Conservation (phyloP, 1,284 basidiomycete species). For the Naganishia albida region DNA sequence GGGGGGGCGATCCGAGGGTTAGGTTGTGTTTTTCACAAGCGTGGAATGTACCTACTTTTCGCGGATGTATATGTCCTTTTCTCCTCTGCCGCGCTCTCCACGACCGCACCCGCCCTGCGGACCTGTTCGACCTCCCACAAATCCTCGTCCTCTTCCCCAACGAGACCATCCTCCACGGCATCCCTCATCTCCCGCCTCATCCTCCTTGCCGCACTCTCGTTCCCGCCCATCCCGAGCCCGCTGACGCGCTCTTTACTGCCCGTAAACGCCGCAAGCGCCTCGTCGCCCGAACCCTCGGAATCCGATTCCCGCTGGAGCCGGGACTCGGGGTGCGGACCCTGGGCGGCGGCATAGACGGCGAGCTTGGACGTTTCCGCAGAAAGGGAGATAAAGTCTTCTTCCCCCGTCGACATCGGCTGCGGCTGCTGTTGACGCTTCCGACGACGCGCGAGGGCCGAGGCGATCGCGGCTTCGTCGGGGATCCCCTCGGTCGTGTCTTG, state of each 20-base stretch:
- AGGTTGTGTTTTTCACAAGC: conserved; percentile 59
- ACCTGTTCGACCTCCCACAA: conserved; percentile 89
- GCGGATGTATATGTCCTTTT: conserved; percentile 71
- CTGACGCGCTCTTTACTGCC: conserved; percentile 8
- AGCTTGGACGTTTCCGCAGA: conserved; percentile 61
- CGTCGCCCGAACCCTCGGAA: conserved; percentile 87
- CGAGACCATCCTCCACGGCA: conserved; percentile 11
- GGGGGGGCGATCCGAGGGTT: conserved; percentile 47
- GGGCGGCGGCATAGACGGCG: conserved; percentile 44
- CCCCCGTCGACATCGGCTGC: conserved; percentile 54
- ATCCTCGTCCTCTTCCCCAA: conserved; percentile 69
- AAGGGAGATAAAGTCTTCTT: conserved; percentile 81
- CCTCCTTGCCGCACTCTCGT: conserved; percentile 8
- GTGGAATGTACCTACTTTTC: conserved; percentile 66
- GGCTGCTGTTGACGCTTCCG: conserved; percentile 61
- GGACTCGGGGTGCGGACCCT: conserved; percentile 84
- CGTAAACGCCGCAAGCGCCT: conserved; percentile 48
- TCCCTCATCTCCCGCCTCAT: conserved; percentile 30
- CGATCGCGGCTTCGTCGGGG: conserved; percentile 73
- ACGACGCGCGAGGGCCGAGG: conserved; percentile 67
- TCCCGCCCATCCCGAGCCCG: neutral
- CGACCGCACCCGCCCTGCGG: conserved; percentile 62
- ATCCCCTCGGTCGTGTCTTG: conserved; percentile 60
- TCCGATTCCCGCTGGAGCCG: conserved; percentile 87
- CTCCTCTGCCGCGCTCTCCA: conserved; percentile 24